These are phyloP conservation scores for Cenchrus americanus DNA, from an alignment of 176 grass and related monocot species.

Conservation along the genomic window DNA sequence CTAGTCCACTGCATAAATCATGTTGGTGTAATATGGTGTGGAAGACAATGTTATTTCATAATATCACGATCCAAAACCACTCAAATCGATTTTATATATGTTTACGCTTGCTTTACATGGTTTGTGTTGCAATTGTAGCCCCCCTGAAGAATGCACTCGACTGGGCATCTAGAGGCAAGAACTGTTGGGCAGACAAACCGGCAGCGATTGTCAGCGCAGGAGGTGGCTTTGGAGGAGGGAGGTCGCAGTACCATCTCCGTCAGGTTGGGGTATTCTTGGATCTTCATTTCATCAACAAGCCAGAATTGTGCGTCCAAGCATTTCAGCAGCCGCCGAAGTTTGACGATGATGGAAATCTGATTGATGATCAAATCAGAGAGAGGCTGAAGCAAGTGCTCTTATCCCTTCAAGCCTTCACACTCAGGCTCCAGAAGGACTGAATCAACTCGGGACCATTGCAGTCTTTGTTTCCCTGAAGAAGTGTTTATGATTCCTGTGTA, in stretches of 20 bases:
- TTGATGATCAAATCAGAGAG: conserved; percentile 62
- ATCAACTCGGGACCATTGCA: neutral
- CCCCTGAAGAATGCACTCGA: conserved; percentile 96
- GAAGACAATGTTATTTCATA: neutral
- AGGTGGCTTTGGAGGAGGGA: conserved; percentile 67
- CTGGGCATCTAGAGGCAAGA: conserved; percentile 82
- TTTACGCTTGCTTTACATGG: conserved; percentile 1
- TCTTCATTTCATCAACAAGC: conserved; percentile 99
- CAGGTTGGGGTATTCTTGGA: conserved; percentile 88
- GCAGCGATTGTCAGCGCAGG: conserved; percentile 79
- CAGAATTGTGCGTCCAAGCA: conserved; percentile 66
- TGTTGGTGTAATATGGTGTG: neutral
- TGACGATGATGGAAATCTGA: conserved; percentile 72
- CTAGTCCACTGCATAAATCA: neutral
- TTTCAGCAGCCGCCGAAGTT: conserved; percentile 68
- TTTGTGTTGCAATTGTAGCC: conserved; percentile 42
- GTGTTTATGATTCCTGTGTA: neutral
- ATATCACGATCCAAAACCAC: neutral
- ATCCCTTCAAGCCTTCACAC: conserved; percentile 82
- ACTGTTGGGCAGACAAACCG: conserved; percentile 84
- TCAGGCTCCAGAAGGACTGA: conserved; percentile 58
- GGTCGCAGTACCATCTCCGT: conserved; percentile 83
- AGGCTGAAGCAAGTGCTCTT: conserved; percentile 69
- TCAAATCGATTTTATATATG: neutral
- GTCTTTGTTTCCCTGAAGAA: neutral